These are phyloP conservation scores for Dothistroma pini DNA, from an alignment of 2,329 filamentous ascomycete species.

Conservation along the genomic window DNA sequence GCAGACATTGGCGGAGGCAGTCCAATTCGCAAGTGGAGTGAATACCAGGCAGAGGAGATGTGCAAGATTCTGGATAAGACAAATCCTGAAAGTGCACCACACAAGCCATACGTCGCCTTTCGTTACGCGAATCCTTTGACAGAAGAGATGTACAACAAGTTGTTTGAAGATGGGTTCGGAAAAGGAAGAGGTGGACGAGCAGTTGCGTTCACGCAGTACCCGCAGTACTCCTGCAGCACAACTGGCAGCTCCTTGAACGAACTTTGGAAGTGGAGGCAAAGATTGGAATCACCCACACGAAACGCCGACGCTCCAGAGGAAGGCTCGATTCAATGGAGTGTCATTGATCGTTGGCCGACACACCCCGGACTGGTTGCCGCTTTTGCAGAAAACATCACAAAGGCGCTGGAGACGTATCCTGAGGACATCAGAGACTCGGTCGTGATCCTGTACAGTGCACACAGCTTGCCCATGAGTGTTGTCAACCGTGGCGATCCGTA, in stretches of 20 bases:
- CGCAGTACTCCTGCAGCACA: slow-evolving; percentile 96
- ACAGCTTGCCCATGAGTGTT: slow-evolving; percentile 94
- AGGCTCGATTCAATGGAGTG: slow-evolving; percentile 87
- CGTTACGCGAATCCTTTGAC: slow-evolving; percentile 91
- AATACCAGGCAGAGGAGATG: slow-evolving; percentile 91
- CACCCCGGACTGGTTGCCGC: slow-evolving; percentile 87
- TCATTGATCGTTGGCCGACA: slow-evolving; percentile 96
- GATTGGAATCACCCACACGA: slow-evolving; percentile 58
- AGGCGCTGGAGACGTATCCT: slow-evolving; percentile 77
- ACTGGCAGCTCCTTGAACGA: slow-evolving; percentile 96
- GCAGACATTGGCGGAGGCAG: slow-evolving; percentile 94
- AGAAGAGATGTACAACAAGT: slow-evolving; percentile 81
- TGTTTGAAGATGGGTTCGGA: slow-evolving; percentile 87
- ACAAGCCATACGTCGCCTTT: slow-evolving; percentile 97
- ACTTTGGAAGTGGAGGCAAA: slow-evolving; percentile 92
- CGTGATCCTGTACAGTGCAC: slow-evolving; percentile 82
- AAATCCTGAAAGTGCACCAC: slow-evolving; percentile 88
- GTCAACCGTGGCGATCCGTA: slow-evolving; percentile 96
- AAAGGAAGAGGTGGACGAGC: slow-evolving; percentile 85
- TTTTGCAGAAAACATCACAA: slow-evolving; percentile 88
- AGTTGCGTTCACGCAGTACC: slow-evolving; percentile 97
- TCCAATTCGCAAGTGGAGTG: slow-evolving; percentile 96
- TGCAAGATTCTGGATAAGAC: slow-evolving; percentile 93
- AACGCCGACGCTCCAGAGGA: slow-evolving; percentile 49
- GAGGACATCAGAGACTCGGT: slow-evolving; percentile 74